Evolutionary conservation across 768 basidiomycete genomes (phyloP), one percentile per base, ranked within the genome.

Genomic region (Pulveroboletus sp.): DNA sequence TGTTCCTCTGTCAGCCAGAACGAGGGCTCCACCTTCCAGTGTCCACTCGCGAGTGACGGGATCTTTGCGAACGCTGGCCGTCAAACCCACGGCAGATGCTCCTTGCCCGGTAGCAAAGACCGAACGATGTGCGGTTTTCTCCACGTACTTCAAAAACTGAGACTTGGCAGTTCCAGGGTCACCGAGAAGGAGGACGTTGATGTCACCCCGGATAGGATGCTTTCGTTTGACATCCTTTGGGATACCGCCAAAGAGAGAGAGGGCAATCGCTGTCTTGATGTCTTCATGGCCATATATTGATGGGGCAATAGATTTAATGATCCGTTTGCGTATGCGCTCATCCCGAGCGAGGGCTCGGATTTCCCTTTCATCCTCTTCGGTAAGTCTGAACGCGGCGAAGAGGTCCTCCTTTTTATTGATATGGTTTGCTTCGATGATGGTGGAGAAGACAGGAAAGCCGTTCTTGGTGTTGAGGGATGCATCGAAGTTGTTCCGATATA

Each of bases 91-190:
- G 5, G 96, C 96, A 5, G 89, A 93, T 13, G 96, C 96, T 40
- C 96, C 96, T 69, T 99, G 96, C 31, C 96, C 96, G 4, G 96
- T 98, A 3, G 96, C 93, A 63, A 96, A 99, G 21, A 99, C 95
- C 6, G 95, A 94, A 39, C 96, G 82, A 66, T 93, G 93, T 0
- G 96, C 94, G 0, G 96, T 98, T 76, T 99, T 99, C 69, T 99
- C 96, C 31, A 93, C 92, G 61, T 98, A 99, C 70, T 98, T 98
- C 61, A 99, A 76, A 78, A 99, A 93, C 65, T 99, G 96, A 0
- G 95, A 98, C 69, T 99, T 98, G 51, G 96, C 96, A 8, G 96
- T 99, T 62, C 96, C 96, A 7, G 96, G 96, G 69, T 99, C 96
- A 50, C 96, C 96, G 17, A 99, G 83, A 4, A 98, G 75, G 33